Evolutionary conservation across 2,329 filamentous ascomycete species (phyloP).

Genomic region (Plenodomus tracheiphilus): DNA sequence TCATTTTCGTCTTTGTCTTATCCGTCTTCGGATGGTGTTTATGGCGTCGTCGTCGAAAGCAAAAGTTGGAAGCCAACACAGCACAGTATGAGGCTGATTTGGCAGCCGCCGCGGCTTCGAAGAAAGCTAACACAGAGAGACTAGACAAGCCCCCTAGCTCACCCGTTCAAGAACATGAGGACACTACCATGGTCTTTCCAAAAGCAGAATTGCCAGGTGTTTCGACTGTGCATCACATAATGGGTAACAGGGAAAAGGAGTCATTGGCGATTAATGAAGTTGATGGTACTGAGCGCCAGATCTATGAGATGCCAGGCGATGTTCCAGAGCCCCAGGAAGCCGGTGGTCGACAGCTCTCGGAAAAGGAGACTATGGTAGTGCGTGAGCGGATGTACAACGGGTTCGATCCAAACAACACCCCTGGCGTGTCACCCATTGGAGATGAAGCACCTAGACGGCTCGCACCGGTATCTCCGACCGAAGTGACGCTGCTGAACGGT

Average conservation of each 20-base stretch:
- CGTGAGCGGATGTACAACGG: conserved; percentile 53
- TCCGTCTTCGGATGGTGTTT: conserved; percentile 40
- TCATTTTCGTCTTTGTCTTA: conserved; percentile 38
- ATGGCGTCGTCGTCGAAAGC: conserved; percentile 34
- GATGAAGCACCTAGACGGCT: conserved; percentile 27
- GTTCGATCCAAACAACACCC: conserved; percentile 36
- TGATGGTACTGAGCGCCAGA: conserved; percentile 41
- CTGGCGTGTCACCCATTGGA: conserved; percentile 19
- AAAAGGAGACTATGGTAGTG: conserved; percentile 53
- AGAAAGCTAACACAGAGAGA: conserved; percentile 7
- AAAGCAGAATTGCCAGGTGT: conserved; percentile 51
- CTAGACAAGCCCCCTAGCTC: conserved; percentile 23
- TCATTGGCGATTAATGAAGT: conserved; percentile 32
- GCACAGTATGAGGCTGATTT: conserved; percentile 29
- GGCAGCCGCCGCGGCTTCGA: conserved; percentile 20
- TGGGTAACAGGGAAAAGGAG: conserved; percentile 19
- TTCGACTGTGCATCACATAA: conserved; percentile 27
- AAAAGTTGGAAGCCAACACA: conserved; percentile 23
- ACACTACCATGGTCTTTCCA: conserved; percentile 43
- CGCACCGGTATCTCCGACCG: conserved; percentile 27
- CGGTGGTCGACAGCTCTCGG: conserved; percentile 50
- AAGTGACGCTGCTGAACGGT: conserved; percentile 34
- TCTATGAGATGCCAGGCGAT: conserved; percentile 59
- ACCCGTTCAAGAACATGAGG: conserved; percentile 22
- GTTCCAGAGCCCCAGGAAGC: conserved; percentile 58